phyloP scores from a whole-genome alignment of 306 rosid genomes.

The Fragaria ananassa region DNA sequence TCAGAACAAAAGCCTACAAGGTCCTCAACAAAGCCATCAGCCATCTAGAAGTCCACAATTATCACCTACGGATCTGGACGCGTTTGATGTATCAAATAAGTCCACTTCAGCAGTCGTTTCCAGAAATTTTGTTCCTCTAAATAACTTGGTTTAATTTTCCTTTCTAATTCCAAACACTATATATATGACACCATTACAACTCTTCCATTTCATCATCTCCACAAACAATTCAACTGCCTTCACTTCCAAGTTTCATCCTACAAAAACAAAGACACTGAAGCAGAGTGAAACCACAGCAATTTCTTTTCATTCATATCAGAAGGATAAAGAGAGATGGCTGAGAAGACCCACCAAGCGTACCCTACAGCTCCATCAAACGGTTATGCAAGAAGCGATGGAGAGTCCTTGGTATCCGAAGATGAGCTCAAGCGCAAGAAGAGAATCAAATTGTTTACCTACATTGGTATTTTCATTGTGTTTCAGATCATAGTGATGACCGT shows the following conservation, averaged over 20 bases:
- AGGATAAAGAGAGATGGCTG: slow-evolving; percentile 3
- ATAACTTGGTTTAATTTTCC: neutral
- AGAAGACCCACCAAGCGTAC: neutral
- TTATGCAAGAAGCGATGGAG: neutral
- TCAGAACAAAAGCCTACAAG: neutral
- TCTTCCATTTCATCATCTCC: neutral
- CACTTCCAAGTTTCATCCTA: neutral
- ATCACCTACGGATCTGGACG: neutral
- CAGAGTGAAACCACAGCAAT: neutral
- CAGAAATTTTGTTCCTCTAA: neutral
- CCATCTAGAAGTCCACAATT: slow-evolving; percentile 21
- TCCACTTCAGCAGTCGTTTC: neutral
- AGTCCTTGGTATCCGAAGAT: slow-evolving; percentile 7
- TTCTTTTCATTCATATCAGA: neutral
- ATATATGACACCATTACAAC: neutral
- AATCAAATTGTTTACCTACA: neutral
- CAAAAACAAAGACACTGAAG: neutral
- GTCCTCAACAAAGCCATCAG: neutral
- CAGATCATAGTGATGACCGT: neutral
- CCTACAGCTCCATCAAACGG: neutral
- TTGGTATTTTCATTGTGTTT: slow-evolving; percentile 7
- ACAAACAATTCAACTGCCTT: neutral
- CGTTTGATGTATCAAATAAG: neutral
- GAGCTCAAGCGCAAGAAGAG: slow-evolving; percentile 15
- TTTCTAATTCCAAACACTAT: neutral